Conservation (phyloP, 2,329 filamentous ascomycete species). For the Calycina marina region DNA sequence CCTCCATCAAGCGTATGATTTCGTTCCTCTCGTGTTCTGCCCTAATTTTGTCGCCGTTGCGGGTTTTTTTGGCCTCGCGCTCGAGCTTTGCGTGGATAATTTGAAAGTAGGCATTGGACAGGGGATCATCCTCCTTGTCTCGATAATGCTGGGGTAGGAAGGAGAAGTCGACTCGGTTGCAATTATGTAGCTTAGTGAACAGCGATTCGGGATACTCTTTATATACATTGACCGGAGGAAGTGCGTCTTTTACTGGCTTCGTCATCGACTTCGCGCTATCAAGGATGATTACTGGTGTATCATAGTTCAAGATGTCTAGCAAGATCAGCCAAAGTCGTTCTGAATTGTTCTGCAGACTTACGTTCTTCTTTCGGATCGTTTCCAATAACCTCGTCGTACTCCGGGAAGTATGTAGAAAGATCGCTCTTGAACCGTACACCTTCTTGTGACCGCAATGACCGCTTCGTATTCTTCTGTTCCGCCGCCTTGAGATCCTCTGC, state of each 20-base stretch:
- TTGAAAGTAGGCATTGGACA: slow-evolving; percentile 40
- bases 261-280: slow-evolving; percentile 31
- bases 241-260: slow-evolving; percentile 6
- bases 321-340: slow-evolving; percentile 10
- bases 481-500: slow-evolving; percentile 13
- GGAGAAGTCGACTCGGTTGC: slow-evolving; percentile 40
- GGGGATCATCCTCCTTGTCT: slow-evolving; percentile 31
- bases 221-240: slow-evolving; percentile 25
- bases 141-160: slow-evolving; percentile 32
- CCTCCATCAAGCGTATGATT: slow-evolving; percentile 55
- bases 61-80: slow-evolving; percentile 44
- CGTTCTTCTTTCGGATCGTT: slow-evolving; percentile 67
- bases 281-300: slow-evolving; percentile 59
- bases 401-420: slow-evolving; percentile 76
- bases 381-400: slow-evolving; percentile 88
- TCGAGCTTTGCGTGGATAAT: slow-evolving; percentile 43
- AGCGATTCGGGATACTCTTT: slow-evolving; percentile 40
- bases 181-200: slow-evolving; percentile 40
- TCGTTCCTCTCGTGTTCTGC: slow-evolving; percentile 54
- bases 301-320: slow-evolving; percentile 55
- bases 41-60: slow-evolving; percentile 48
- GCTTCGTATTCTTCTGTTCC: slow-evolving; percentile 41
- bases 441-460: slow-evolving; percentile 78
- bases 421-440: slow-evolving; percentile 81
- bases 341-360: slow-evolving; percentile 29